Evolutionary conservation across 768 basidiomycete genomes (phyloP), one percentile per base, ranked within the genome.

Genomic region (Boletus rubroflammeus): DNA sequence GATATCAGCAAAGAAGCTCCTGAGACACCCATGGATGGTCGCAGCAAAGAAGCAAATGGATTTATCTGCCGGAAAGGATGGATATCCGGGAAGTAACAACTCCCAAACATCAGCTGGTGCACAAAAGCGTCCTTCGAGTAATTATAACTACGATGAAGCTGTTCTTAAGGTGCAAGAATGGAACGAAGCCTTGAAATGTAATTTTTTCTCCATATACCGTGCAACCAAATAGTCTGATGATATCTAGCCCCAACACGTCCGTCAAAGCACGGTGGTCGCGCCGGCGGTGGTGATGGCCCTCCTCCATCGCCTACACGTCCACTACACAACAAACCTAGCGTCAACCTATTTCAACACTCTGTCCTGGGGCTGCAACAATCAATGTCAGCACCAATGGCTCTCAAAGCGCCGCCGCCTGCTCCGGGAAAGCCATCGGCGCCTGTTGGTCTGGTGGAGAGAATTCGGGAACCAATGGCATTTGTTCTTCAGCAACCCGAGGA

Each of bases 141-240:
- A 90, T 64, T 92, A 90, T 67, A 91, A 91, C 65, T 97, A 88
- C 63, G 93, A 98, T 59, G 92, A 98, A 64, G 93, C 90, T 19
- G 91, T 99, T 32, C 77, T 93, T 61, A 86, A 91, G 68, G 96
- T 99, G 25, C 96, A 98, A 70, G 93, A 98, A 71, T 99, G 96
- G 95, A 99, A 99, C 64, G 92, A 98, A 69, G 96, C 95, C 0
- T 75, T 98, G 54, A 93, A 91, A 72, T 93, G 92, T 94, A 68
- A 63, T 5, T 44, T 11, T 29, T 17, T 45, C 47, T 21, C 47
- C 52, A 72, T 71, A 21, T 42, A 60, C 48, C 11, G 29, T 41
- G 32, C 50, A 50, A 15, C 47, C 17, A 35, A 34, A 39, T 34
- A 19, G 45, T 58, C 51, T 58, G 43, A 53, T 51, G 19, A 32